Evolutionary conservation across 345 rosid species (phyloP).

Genomic region (Microcos paniculata): DNA sequence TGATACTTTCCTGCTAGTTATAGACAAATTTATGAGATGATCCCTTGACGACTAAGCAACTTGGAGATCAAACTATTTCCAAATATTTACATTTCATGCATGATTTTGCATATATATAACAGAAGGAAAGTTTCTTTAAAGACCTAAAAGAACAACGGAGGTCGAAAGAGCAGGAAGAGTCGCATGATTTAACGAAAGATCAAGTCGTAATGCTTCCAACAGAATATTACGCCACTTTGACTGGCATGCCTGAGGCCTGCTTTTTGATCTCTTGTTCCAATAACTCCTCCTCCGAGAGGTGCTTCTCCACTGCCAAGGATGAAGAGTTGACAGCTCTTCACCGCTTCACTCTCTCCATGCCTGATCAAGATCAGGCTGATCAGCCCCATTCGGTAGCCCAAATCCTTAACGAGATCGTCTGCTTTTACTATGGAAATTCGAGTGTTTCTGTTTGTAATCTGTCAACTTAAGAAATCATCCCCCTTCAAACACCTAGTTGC

Average conservation of each 20-base stretch:
- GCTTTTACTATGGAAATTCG: neutral
- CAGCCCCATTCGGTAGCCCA: neutral
- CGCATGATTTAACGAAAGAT: too few relatives aligned
- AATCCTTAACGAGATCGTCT: neutral
- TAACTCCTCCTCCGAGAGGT: neutral
- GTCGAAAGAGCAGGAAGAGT: too few relatives aligned
- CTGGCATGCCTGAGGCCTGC: neutral
- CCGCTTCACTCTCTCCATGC: neutral
- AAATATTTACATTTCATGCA: too few relatives aligned
- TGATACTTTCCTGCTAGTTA: too few relatives aligned
- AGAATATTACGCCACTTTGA: too few relatives aligned
- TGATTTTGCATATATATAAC: too few relatives aligned
- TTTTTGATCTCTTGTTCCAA: neutral
- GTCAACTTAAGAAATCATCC: neutral
- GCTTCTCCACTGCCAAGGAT: neutral
- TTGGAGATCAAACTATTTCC: too few relatives aligned
- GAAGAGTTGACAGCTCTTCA: neutral
- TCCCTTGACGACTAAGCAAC: too few relatives aligned
- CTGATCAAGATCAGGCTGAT: neutral
- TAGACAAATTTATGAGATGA: too few relatives aligned
- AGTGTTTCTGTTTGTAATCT: neutral
- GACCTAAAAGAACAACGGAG: too few relatives aligned
- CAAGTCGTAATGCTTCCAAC: neutral
- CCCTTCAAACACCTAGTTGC: neutral
- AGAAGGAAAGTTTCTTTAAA: too few relatives aligned